Conservation (phyloP, 371 early-diverging fungal species). For the Mortierella sp. region DNA sequence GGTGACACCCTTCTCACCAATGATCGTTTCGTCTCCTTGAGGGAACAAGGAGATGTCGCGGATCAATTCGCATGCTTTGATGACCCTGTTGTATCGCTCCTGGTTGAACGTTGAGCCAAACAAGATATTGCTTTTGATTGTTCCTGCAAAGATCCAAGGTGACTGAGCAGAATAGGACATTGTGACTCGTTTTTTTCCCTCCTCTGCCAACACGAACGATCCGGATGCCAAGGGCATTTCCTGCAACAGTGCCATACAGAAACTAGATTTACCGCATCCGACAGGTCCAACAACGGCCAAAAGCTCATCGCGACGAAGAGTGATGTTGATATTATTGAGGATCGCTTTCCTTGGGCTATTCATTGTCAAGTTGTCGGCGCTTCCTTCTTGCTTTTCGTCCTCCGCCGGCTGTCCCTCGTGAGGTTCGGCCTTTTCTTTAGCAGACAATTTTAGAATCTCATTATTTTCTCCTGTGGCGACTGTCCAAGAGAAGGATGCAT, state of each 20-base stretch:
- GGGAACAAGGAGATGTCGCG: slow-evolving; percentile 59
- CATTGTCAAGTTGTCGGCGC: not conserved
- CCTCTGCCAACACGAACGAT: no score
- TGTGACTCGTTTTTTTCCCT: slow-evolving; percentile 41
- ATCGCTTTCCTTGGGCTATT: slow-evolving; percentile 27
- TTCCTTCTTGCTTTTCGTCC: slow-evolving; percentile 8
- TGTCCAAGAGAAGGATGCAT: slow-evolving; percentile 47
- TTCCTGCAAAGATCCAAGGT: slow-evolving; percentile 82
- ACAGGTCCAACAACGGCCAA: slow-evolving; percentile 56
- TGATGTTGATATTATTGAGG: slow-evolving; percentile 32
- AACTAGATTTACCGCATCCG: slow-evolving; percentile 57
- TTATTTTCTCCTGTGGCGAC: slow-evolving; percentile 29
- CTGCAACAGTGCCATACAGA: slow-evolving; percentile 17
- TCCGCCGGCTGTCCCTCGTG: not conserved
- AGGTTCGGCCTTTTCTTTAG: slow-evolving; percentile 32
- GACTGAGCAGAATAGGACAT: slow-evolving; percentile 72
- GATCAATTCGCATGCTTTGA: slow-evolving; percentile 69
- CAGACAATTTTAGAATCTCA: slow-evolving; percentile 27
- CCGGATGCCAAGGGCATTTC: slow-evolving; percentile 17
- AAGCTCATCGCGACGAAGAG: slow-evolving; percentile 20
- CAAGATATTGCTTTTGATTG: slow-evolving; percentile 82
- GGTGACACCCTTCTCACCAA: slow-evolving; percentile 91
- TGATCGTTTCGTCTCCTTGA: slow-evolving; percentile 85
- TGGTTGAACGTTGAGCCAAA: slow-evolving; percentile 78
- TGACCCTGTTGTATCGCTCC: slow-evolving; percentile 70